phyloP scores from a whole-genome alignment of 257 asterid species.

The Linderniella brevidens region DNA sequence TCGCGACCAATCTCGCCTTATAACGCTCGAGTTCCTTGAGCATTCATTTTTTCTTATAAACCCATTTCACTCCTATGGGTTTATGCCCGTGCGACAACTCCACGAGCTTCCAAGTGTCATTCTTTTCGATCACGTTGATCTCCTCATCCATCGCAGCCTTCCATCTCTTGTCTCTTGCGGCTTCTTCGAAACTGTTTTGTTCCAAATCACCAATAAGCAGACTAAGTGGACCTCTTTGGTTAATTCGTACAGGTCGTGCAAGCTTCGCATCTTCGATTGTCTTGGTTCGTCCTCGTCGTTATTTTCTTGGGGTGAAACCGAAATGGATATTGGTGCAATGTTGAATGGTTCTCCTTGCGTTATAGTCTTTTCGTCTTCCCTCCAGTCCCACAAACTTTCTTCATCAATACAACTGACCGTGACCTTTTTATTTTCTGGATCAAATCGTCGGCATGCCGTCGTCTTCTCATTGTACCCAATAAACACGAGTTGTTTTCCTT shows the following conservation, averaged over 20 bases:
- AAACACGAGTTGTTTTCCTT: too few relatives aligned
- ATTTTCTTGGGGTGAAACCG: neutral
- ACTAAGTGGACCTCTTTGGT: neutral
- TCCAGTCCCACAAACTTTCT: neutral
- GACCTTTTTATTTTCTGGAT: neutral
- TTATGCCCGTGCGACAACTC: neutral
- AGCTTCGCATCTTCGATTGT: neutral
- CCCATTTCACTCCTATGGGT: neutral
- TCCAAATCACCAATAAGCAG: neutral
- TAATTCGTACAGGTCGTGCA: neutral
- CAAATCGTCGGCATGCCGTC: too few relatives aligned
- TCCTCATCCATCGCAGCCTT: neutral
- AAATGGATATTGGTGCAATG: too few relatives aligned
- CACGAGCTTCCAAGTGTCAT: neutral
- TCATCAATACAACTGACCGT: too few relatives aligned
- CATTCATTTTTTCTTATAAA: too few relatives aligned
- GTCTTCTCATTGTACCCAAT: too few relatives aligned
- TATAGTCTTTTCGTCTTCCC: neutral
- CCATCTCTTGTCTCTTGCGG: neutral
- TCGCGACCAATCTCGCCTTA: too few relatives aligned
- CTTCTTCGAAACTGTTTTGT: neutral
- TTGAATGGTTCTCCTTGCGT: neutral
- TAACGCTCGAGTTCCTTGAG: too few relatives aligned
- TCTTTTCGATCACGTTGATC: neutral
- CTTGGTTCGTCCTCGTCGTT: neutral